Conservation (phyloP, 768 basidiomycete genomes). For the Hericium erinaceus region DNA sequence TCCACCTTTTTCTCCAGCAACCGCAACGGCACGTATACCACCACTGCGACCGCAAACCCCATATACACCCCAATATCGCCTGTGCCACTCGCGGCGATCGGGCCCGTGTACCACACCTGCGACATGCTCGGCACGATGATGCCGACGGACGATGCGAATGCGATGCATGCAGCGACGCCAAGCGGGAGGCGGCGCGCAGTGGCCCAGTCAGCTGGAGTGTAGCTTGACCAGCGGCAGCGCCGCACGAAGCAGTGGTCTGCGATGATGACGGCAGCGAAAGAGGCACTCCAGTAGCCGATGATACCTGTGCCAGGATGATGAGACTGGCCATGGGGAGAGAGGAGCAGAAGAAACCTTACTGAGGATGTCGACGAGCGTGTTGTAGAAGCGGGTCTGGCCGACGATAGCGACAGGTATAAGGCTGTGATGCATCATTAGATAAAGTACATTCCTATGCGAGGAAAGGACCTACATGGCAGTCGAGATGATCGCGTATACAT, state of each 20-base stretch:
- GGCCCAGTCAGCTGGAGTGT: constrained; percentile 31
- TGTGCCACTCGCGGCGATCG: constrained; percentile 32
- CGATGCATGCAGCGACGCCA: constrained; percentile 30
- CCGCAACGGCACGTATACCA: constrained; percentile 1
- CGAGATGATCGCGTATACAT: constrained; percentile 35
- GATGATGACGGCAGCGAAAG: constrained; percentile 30
- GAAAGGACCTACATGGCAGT: constrained; percentile 31
- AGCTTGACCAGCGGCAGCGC: constrained; percentile 23
- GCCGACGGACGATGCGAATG: constrained; percentile 30
- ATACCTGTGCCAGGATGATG: constrained; percentile 17
- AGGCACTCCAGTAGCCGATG: constrained; percentile 36
- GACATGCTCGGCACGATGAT: constrained; percentile 39
- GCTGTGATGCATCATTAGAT: constrained; percentile 16
- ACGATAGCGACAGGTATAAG: constrained; percentile 39
- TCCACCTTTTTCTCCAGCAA: not conserved
- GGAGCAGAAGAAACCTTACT: constrained; percentile 17
- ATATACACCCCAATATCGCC: constrained; percentile 38
- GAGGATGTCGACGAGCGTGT: constrained; percentile 34
- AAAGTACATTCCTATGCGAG: not conserved
- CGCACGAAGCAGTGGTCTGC: constrained; percentile 38
- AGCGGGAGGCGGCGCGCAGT: constrained; percentile 27
- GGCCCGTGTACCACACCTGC: constrained; percentile 43
- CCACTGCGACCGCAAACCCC: not conserved
- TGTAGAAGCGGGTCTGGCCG: constrained; percentile 35
- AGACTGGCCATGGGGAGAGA: too few species aligned